Conservation (phyloP, 306 rosid species). For the Trifolium dubium region DNA sequence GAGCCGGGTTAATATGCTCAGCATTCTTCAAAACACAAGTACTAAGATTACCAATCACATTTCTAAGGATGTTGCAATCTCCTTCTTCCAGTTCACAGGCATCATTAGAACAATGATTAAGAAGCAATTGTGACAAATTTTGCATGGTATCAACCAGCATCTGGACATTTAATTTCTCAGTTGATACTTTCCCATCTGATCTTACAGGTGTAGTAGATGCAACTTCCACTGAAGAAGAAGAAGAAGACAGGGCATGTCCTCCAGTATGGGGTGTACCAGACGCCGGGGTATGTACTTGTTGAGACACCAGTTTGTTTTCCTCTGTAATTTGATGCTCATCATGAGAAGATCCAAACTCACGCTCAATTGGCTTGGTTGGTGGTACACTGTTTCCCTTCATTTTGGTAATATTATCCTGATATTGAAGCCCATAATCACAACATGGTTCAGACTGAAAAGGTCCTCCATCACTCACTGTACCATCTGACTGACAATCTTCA, state of each 20-base stretch:
- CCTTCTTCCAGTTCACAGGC: conserved; percentile 52
- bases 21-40: conserved; percentile 56
- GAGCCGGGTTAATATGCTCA: conserved; percentile 39
- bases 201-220: conserved; percentile 46
- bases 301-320: conserved; percentile 41
- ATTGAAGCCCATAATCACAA: conserved; percentile 44
- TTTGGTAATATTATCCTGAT: conserved; percentile 41
- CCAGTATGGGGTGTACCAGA: conserved; percentile 35
- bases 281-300: conserved; percentile 39
- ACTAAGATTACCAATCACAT: conserved; percentile 64
- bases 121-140: conserved; percentile 70
- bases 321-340: conserved; percentile 46
- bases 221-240: conserved; percentile 46
- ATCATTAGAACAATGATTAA: conserved; percentile 56
- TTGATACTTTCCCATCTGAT: conserved; percentile 37
- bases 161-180: conserved; percentile 55
- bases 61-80: conserved; percentile 53
- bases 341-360: conserved; percentile 45
- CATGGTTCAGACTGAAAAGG: conserved; percentile 44
- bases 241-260: conserved; percentile 35
- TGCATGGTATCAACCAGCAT: conserved; percentile 61
- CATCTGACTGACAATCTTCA: conserved; percentile 48
- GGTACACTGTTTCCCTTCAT: conserved; percentile 37
- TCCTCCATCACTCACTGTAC: conserved; percentile 47
- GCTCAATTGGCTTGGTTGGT: conserved; percentile 45